Evolutionary conservation across 2,329 filamentous ascomycete genomes (phyloP), one percentile per base, ranked within the genome.

Genomic region (Calycina marina): DNA sequence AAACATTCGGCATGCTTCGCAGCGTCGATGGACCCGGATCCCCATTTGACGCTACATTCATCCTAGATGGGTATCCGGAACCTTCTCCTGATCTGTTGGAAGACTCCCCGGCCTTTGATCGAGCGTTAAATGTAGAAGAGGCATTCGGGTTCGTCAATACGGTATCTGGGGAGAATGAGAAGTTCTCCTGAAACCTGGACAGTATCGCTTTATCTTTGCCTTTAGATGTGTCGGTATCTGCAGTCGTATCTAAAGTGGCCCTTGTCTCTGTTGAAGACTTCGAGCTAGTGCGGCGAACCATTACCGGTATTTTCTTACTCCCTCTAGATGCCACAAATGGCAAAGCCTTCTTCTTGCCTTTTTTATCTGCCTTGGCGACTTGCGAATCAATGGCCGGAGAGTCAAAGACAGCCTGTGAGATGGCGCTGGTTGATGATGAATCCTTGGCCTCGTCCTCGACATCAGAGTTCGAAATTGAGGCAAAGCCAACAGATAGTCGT

Each of bases 401-500:
- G 28, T 45, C 40, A 28, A 47, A 38, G 5, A 45, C 42, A 11
- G 44, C 42, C 30, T 49, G 47, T 25, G 47, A 40, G 20, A 51
- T 51, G 8, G 59, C 58, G 42, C 58, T 63, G 14, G 52, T 53
- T 4, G 62, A 61, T n/a, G n/a, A n/a, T n/a, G n/a, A n/a, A n/a
- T n/a, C n/a, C n/a, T n/a, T n/a, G 4, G 14, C 9, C 11, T 4
- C 11, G 33, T 40, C 43, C 34, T 54, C 53, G 25, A 60, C 58
- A 30, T 59, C 59, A 18, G 65, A 65, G 17, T 57, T 59, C 18
- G 61, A 61, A 2, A 69, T 69, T 11, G 67, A 67, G 5, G 65
- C 61, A 42, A 75, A 74, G n/a, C 69, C 65, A 33, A 70, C 69
- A 6, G 68, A 73, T n/a, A 67, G 69, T 13, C 65, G 60, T 9